Evolutionary conservation across 495 filamentous ascomycete genomes (phyloP).

Genomic region (Lichenothelia convexa): DNA sequence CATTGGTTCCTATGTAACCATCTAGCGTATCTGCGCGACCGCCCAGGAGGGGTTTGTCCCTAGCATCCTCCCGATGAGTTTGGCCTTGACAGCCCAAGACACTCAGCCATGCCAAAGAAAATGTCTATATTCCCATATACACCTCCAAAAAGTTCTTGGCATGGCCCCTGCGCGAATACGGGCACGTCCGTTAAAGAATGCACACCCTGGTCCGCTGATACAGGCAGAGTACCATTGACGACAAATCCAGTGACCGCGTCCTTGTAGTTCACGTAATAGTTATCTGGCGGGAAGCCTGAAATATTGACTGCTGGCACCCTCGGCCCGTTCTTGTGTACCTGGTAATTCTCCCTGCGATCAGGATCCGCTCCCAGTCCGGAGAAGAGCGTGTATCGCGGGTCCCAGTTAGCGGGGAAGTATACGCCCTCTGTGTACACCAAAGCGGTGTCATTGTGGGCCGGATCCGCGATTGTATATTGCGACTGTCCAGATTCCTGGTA

Average conservation of each 20-base stretch:
- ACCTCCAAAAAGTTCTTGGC: conserved; percentile 51
- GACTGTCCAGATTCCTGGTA: conserved; percentile 47
- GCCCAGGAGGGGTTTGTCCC: too few relatives aligned
- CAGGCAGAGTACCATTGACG: conserved; percentile 49
- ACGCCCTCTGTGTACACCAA: conserved; percentile 39
- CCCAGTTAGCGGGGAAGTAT: conserved; percentile 58
- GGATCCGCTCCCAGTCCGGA: conserved; percentile 44
- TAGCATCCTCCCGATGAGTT: neutral
- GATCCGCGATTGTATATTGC: conserved; percentile 42
- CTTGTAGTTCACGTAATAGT: conserved; percentile 39
- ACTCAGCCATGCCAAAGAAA: conserved; percentile 53
- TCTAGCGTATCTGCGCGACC: too few relatives aligned
- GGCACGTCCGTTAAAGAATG: conserved; percentile 61
- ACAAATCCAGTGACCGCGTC: conserved; percentile 46
- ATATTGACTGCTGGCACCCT: conserved; percentile 34
- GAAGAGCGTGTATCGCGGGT: conserved; percentile 55
- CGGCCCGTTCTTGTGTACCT: conserved; percentile 27
- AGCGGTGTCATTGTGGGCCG: too few relatives aligned
- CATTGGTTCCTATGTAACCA: too few relatives aligned
- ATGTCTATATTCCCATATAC: conserved; percentile 51
- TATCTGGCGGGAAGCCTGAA: conserved; percentile 21
- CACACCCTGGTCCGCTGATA: conserved; percentile 37
- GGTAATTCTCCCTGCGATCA: conserved; percentile 48
- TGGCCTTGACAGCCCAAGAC: conserved; percentile 32
- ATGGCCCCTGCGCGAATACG: conserved; percentile 53